phyloP scores from a whole-genome alignment of 495 filamentous ascomycete genomes.

The Entonaema liquescens region DNA sequence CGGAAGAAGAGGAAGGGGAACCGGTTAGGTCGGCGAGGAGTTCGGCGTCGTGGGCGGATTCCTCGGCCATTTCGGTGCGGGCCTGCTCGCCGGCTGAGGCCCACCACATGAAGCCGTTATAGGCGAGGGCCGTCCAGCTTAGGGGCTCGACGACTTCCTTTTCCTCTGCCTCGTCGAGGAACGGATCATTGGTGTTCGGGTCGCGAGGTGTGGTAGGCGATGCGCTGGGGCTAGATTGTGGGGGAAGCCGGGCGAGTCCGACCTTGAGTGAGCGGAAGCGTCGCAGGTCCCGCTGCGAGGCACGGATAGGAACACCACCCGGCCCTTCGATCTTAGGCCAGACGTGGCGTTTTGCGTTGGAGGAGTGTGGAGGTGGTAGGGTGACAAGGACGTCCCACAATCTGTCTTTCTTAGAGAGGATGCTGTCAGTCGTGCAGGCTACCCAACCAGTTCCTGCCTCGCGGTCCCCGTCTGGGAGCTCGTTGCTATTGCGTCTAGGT shows the following conservation, averaged over 20 bases:
- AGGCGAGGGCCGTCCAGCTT: slow-evolving; percentile 90
- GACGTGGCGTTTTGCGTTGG: slow-evolving; percentile 63
- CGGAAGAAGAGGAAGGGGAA: slow-evolving; percentile 12
- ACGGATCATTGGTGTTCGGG: slow-evolving; percentile 40
- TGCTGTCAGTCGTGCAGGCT: slow-evolving; percentile 93
- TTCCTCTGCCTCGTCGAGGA: slow-evolving; percentile 58
- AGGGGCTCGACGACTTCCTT: slow-evolving; percentile 74
- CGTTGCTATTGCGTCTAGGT: slow-evolving; percentile 43
- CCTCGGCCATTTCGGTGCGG: slow-evolving; percentile 59
- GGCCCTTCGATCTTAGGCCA: slow-evolving; percentile 82
- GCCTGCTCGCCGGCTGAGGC: slow-evolving; percentile 90
- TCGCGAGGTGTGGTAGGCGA: slow-evolving; percentile 47
- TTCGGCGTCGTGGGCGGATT: slow-evolving; percentile 55
- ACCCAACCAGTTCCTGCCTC: slow-evolving; percentile 78
- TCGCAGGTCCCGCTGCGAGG: slow-evolving; percentile 88
- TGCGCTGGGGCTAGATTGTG: slow-evolving; percentile 37
- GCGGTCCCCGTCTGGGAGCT: slow-evolving; percentile 39
- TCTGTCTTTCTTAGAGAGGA: slow-evolving; percentile 81
- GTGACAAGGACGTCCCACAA: slow-evolving; percentile 90
- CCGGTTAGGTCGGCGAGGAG: slow-evolving; percentile 55
- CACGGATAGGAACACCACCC: slow-evolving; percentile 71
- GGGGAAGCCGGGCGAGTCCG: slow-evolving; percentile 64
- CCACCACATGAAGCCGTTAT: slow-evolving; percentile 97
- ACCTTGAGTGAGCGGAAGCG: slow-evolving; percentile 77
- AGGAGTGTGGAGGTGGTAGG: slow-evolving; percentile 68